phyloP scores from a whole-genome alignment of 2,329 filamentous ascomycete species.

The Neurospora sp. region DNA sequence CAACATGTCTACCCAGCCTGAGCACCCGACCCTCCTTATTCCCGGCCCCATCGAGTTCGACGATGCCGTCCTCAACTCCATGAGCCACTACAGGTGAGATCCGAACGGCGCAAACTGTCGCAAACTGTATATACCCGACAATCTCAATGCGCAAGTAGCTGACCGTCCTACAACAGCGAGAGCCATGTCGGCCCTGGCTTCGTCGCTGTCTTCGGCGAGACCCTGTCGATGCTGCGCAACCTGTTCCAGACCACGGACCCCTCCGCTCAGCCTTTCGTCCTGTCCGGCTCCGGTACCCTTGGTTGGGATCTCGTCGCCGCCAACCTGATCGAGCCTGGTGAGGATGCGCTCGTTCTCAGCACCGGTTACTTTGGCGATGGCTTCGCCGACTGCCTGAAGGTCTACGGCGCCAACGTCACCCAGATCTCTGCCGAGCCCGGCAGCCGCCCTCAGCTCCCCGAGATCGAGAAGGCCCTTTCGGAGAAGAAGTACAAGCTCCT shows the following conservation, averaged over 20 bases:
- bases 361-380: slow-evolving; percentile 96
- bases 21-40: slow-evolving; percentile 72
- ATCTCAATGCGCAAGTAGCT: not conserved
- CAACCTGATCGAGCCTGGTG: slow-evolving; percentile 81
- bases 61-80: slow-evolving; percentile 88
- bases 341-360: slow-evolving; percentile 86
- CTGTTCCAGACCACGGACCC: slow-evolving; percentile 86
- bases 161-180: slow-evolving; percentile 50
- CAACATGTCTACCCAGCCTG: slow-evolving; percentile 52
- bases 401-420: slow-evolving; percentile 83
- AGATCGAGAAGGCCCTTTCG: slow-evolving; percentile 80
- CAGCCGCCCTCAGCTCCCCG: slow-evolving; percentile 71
- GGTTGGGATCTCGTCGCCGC: slow-evolving; percentile 96
- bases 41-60: slow-evolving; percentile 97
- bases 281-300: slow-evolving; percentile 89
- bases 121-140: too few species aligned
- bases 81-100: slow-evolving; percentile 81
- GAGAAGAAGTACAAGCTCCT: slow-evolving; percentile 90
- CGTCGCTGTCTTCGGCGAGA: slow-evolving; percentile 83
- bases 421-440: slow-evolving; percentile 86
- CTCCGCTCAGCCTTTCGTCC: slow-evolving; percentile 77
- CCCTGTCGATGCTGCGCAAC: slow-evolving; percentile 76
- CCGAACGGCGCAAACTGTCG: slow-evolving; percentile 7
- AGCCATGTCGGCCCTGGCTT: slow-evolving; percentile 87
- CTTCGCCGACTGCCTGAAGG: slow-evolving; percentile 83